Evolutionary conservation across 495 filamentous ascomycete species (phyloP).

Genomic region (Filosporella fistucella): DNA sequence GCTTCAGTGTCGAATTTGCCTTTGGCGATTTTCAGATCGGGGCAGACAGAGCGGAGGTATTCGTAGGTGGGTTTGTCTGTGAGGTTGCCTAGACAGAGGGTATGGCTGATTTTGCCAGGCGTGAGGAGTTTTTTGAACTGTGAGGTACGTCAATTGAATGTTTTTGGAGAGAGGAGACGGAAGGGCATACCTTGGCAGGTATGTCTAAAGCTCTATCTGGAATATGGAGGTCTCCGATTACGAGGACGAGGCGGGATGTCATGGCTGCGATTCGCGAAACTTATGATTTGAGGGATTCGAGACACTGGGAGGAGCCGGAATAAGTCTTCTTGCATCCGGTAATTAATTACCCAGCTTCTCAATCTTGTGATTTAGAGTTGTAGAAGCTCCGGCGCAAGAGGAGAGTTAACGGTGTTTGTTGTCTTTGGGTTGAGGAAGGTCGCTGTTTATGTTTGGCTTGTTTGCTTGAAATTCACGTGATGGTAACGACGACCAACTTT

Average conservation of each 20-base stretch:
- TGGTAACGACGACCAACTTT: too few relatives aligned
- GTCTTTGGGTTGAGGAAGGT: background rate
- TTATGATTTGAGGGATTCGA: background rate
- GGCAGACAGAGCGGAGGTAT: slow-evolving; percentile 85
- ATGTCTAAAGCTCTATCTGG: slow-evolving; percentile 89
- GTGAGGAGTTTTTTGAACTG: slow-evolving; percentile 98
- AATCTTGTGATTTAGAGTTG: background rate
- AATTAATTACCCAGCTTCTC: background rate
- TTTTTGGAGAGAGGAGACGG: slow-evolving; percentile 6
- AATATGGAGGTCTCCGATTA: slow-evolving; percentile 96
- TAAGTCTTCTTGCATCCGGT: background rate
- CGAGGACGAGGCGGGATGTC: slow-evolving; percentile 81
- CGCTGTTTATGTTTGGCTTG: background rate
- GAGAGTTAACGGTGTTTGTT: background rate
- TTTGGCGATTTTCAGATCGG: slow-evolving; percentile 87
- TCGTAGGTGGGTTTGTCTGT: slow-evolving; percentile 93
- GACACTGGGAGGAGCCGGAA: background rate
- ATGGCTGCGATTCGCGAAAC: slow-evolving; percentile 34
- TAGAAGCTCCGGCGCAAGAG: background rate
- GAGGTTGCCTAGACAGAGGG: slow-evolving; percentile 93
- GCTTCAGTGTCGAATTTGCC: slow-evolving; percentile 93
- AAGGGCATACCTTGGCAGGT: slow-evolving; percentile 69
- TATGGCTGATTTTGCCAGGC: slow-evolving; percentile 97
- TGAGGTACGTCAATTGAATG: slow-evolving; percentile 10
- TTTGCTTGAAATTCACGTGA: background rate